Evolutionary conservation across 495 filamentous ascomycete genomes (phyloP), one percentile per base, ranked within the genome.

Genomic region (Daldinia vernicosa): DNA sequence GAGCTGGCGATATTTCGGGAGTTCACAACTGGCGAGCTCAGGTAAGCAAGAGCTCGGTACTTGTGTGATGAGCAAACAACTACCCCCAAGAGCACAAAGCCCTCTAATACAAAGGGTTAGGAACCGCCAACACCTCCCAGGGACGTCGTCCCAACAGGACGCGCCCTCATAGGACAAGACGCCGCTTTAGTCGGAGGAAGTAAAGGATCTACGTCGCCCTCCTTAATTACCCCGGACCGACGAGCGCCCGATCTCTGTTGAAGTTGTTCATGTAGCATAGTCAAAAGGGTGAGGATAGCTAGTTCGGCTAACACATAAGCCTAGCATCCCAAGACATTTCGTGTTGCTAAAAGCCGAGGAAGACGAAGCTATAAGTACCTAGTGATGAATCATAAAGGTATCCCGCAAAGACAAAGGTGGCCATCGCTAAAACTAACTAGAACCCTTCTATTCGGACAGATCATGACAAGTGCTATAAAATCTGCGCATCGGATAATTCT

Each of bases 11-110:
- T 70, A 47, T 69, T 73, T 57, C 64, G 70, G 47, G 70, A 72
- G 60, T 72, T 72, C n/a, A 72, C 70, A n/a, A 72, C 64, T 55
- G 64, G 60, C 22, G 70, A 72, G 54, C 55, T 68, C 55, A 63
- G 60, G 64, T 67, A 63, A 68, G 70, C 55, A 65, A 64, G 64
- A 39, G 50, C 47, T 65, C 37, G 55, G 60, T 19, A 60, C 12
- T 47, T 67, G 37, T 58, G 24, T 30, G 39, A 45, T 60, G 14
- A 65, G 56, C 26, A 53, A 24, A 9, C 14, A 51, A 12, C 52
- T 63, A 37, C 6, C 59, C 67, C 32, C 33, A n/a, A 37, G 27
- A 53, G 33, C 58, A 28, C 14, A 47, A 35, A 51, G 51, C 19
- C 35, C 53, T 60, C 53, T 67, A 60, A 66, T 63, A 33, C 37